Evolutionary conservation across 2,329 filamentous ascomycete genomes (phyloP).

Genomic region (Teratosphaeria gauchensis): DNA sequence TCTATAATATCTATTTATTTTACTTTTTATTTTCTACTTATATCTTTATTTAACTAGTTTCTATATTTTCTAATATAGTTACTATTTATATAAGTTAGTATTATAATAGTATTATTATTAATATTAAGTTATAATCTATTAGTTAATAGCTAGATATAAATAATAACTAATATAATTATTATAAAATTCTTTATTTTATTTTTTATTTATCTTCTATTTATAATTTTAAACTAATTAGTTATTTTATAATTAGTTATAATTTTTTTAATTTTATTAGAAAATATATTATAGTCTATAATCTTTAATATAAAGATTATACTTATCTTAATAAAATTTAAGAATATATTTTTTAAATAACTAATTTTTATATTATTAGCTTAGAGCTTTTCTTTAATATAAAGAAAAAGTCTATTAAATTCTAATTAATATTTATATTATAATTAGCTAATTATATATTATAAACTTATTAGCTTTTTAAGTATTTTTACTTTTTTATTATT

Average conservation of each 20-base stretch:
- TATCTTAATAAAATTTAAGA: not conserved
- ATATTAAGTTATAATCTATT: not conserved
- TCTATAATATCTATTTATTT: not conserved
- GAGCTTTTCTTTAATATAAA: slow-evolving; percentile 1
- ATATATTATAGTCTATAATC: too few relatives aligned
- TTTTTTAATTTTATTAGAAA: too few relatives aligned
- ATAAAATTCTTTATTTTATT: not conserved
- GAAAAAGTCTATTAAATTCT: not conserved
- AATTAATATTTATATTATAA: too few relatives aligned
- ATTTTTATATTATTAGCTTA: slow-evolving; percentile 1
- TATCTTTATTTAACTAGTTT: too few relatives aligned
- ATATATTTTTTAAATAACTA: slow-evolving; percentile 1
- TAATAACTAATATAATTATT: not conserved
- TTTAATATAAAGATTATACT: not conserved
- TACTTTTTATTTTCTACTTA: not conserved
- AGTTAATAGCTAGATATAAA: not conserved
- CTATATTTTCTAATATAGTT: too few relatives aligned
- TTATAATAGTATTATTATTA: not conserved
- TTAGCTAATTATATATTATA: too few relatives aligned
- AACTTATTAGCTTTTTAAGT: too few relatives aligned
- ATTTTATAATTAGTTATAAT: too few relatives aligned
- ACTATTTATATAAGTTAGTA: too few relatives aligned
- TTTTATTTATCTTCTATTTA: too few relatives aligned
- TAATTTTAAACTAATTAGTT: too few relatives aligned
- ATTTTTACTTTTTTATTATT: too few relatives aligned